phyloP scores from a whole-genome alignment of 139 green algal species.

The Penium margaritaceum region DNA sequence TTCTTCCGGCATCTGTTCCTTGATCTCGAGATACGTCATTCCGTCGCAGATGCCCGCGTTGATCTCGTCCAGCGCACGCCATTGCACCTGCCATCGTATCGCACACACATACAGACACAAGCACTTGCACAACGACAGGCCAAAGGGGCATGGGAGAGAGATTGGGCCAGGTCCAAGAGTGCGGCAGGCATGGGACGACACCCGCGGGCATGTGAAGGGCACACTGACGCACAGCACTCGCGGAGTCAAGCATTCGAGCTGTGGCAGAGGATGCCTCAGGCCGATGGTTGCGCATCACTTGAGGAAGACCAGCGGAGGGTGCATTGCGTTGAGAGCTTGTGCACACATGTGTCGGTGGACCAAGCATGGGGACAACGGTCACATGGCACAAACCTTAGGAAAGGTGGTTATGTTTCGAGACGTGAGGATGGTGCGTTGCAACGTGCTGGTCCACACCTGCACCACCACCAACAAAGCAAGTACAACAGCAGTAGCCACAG shows the following conservation, averaged over 20 bases:
- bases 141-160: background rate
- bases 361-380: too few species aligned
- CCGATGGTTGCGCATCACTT: too few species aligned
- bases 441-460: slow-evolving; percentile 85
- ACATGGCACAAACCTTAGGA: slow-evolving; percentile 71
- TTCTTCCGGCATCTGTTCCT: slow-evolving; percentile 46
- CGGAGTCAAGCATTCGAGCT: too few species aligned
- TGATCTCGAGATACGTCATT: slow-evolving; percentile 57
- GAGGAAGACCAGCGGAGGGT: too few species aligned
- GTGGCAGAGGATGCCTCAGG: too few species aligned
- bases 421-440: slow-evolving; percentile 84
- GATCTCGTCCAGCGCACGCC: slow-evolving; percentile 52
- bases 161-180: background rate
- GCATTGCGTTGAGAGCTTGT: too few species aligned
- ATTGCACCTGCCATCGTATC: slow-evolving; percentile 30
- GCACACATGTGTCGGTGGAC: too few species aligned
- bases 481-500: too few species aligned
- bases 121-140: background rate
- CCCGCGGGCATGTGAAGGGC: too few species aligned
- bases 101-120: background rate
- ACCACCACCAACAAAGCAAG: background rate
- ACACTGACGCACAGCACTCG: too few species aligned
- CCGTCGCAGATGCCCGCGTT: slow-evolving; percentile 54
- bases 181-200: background rate
- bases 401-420: slow-evolving; percentile 66